Evolutionary conservation across 352 stramenopile genomes (phyloP), one percentile per base, ranked within the genome.

Genomic region (Aphanomyces stellatus): DNA sequence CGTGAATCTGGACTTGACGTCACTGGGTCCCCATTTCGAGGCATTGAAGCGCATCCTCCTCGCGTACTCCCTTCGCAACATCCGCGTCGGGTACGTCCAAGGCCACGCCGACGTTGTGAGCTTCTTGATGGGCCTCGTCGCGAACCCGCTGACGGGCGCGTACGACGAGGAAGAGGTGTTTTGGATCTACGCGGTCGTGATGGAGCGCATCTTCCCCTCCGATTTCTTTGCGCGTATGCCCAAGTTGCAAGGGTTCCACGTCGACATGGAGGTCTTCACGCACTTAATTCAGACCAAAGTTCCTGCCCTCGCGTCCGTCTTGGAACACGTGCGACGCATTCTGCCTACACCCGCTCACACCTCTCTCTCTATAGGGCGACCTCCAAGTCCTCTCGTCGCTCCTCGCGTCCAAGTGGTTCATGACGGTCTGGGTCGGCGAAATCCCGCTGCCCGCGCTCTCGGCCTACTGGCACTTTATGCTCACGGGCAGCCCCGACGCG

Each of bases 361-460:
- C 2, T 68, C n/a, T 61, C 40, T 22, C 22, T 30, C 7, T 41
- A 43, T 51, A 88, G 80, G 59, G 81, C 57, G 80, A 90, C 42
- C 62, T 90, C 28, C 69, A 72, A 35, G 70, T 87, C 25, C 68
- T 91, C 28, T 78, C 80, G 17, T 88, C 80, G 30, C 57, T 91
- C 22, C 64, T 91, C 7, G 81, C 77, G 30, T 89, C 76, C 72
- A 91, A 91, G 70, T 91, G 82, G 82, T 91, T 89, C 37, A 79
- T 91, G 4, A 78, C 79, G 6, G 51, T 91, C 3, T 91, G 80
- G 79, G 80, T 91, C 24, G 79, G 79, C 25, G 76, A 88, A 59
- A 59, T 89, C 5, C 79, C 80, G 6, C 33, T 74, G 7, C 37
- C 69, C 10, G 43, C 88, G 51, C 74, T 91, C 11, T 69, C 75